Evolutionary conservation across 73 alveolate species (phyloP), one percentile per base, ranked within the genome.

Genomic region (Paramecium caudatum): DNA sequence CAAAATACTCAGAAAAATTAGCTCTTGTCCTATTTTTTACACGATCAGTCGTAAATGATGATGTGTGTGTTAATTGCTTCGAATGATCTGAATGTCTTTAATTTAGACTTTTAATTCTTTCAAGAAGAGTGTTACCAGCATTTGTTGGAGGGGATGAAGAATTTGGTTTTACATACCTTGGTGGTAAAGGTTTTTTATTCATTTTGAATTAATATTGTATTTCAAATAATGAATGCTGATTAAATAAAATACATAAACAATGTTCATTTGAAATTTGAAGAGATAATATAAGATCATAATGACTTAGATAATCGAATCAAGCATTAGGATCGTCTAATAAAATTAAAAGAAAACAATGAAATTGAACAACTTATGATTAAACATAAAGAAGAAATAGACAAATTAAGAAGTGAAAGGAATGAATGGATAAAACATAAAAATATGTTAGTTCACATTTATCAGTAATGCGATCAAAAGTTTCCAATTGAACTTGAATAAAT

Each of bases 1-100:
- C 88, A 74, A 39, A 74, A 45, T 74, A 74, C 32, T 74, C 88
- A 41, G 88, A 74, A 37, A 36, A 74, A 74, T 74, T 74, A 5
- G 62, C 43, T 4, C 88, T 37, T 9, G 62, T 74, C 19, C 88
- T 74, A 74, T 74, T 74, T 74, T 74, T 74, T 8, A 74, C 88
- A 3, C 69, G 43, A 43, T 74, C 62, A 27, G 62, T 74, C 16
- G 88, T 74, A 13, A 37, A 74, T n/a, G 88, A 74, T 39, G 88
- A 39, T 27, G 84, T 37, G 34, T 68, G 84, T n/a, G 47, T 68
- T 33, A 68, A 68, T 34, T 68, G 19, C 34, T 37, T 68, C 5
- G 3, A 16, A 25, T 37, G 12, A 13, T 68, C 84, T n/a, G 5
- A 12, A 25, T 68, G 61, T 33, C 36, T 68, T 43, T 32, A 68